Conservation (phyloP, 352 stramenopile species). For the Pythium biforme region DNA sequence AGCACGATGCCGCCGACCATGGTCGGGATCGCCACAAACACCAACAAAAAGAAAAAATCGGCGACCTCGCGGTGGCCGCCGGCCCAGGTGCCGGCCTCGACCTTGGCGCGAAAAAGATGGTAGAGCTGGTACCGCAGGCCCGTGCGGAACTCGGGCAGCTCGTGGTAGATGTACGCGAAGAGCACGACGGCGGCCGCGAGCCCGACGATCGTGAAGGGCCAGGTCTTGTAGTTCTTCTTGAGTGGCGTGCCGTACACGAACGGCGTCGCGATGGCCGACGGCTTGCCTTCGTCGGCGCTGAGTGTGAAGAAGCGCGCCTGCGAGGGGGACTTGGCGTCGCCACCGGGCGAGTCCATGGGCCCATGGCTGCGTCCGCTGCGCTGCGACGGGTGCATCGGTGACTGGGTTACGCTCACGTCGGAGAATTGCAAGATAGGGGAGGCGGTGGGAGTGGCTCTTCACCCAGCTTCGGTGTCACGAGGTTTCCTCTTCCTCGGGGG, state of each 20-base stretch:
- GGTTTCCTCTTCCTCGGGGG: background rate
- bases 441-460: conserved; percentile 3
- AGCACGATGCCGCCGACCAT: conserved; percentile 72
- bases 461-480: no score
- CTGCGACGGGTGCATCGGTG: conserved; percentile 12
- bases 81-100: conserved; percentile 57
- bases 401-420: background rate
- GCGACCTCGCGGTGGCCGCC: conserved; percentile 73
- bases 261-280: conserved; percentile 51
- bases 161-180: conserved; percentile 70
- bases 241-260: conserved; percentile 78
- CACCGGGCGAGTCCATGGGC: conserved; percentile 18
- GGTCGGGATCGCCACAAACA: conserved; percentile 69
- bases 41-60: conserved; percentile 70
- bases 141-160: conserved; percentile 70
- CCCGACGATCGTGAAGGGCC: conserved; percentile 64
- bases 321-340: conserved; percentile 35
- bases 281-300: conserved; percentile 39
- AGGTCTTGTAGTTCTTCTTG: conserved; percentile 81
- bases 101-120: conserved; percentile 49
- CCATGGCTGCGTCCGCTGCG: conserved; percentile 11
- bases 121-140: conserved; percentile 67
- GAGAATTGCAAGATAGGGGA: background rate
- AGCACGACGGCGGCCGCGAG: conserved; percentile 47
- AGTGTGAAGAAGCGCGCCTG: conserved; percentile 78